Evolutionary conservation across 1,284 basidiomycete genomes (phyloP).

Genomic region (Tilletia setariae): DNA sequence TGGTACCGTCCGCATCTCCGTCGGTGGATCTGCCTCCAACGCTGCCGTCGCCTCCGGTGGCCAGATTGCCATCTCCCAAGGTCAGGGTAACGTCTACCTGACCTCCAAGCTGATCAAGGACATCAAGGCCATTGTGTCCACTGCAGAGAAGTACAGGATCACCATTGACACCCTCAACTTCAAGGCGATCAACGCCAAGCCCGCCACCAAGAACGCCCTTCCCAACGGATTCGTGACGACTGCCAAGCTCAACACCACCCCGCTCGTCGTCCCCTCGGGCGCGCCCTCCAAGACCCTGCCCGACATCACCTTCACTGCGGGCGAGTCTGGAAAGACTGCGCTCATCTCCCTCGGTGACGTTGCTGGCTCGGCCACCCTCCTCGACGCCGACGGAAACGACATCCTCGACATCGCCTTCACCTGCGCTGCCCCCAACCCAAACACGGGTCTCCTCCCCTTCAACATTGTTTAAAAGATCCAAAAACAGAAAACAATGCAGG

Average conservation of each 20-base stretch:
- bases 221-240: not conserved
- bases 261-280: not conserved
- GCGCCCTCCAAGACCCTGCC: constrained; percentile 9
- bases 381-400: not conserved
- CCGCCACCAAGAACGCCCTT: not conserved
- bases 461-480: not conserved
- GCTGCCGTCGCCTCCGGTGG: not conserved
- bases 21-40: no score
- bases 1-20: constrained; percentile 10
- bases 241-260: not conserved
- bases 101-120: not conserved
- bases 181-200: not conserved
- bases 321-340: not conserved
- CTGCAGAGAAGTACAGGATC: not conserved
- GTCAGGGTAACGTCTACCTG: constrained; percentile 6
- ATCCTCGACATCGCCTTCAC: constrained; percentile 4
- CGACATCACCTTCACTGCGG: constrained; percentile 14
- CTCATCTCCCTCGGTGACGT: constrained; percentile 7
- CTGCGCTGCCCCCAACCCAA: not conserved
- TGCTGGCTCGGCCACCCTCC: not conserved
- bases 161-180: not conserved
- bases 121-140: not conserved
- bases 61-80: not conserved
- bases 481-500: no score
- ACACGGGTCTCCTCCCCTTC: constrained; percentile 7